Conservation (phyloP, 345 rosid species). For the Eucalyptus decipiens region DNA sequence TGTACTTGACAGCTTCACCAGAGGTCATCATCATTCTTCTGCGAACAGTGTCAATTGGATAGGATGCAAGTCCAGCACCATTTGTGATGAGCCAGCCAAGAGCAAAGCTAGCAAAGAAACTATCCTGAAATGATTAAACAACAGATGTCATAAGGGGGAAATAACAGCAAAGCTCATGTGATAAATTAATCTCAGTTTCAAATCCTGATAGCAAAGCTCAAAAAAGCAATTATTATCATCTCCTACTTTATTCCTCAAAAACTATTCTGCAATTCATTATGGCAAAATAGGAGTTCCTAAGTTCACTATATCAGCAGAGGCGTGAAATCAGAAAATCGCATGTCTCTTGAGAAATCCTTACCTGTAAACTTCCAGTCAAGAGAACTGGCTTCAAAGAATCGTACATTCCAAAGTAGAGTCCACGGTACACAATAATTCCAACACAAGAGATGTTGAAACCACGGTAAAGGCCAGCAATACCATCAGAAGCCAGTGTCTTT, state of each 20-base stretch:
- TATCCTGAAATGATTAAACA: conserved; percentile 10
- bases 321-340: neutral
- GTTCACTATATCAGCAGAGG: neutral
- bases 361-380: conserved; percentile 49
- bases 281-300: neutral
- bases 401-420: conserved; percentile 83
- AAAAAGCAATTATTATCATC: neutral
- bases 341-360: neutral
- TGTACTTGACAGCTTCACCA: conserved; percentile 30
- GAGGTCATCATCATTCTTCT: conserved; percentile 43
- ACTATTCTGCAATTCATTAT: neutral
- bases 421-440: conserved; percentile 82
- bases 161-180: neutral
- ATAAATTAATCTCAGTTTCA: neutral
- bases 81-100: conserved; percentile 26
- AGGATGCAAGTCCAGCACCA: conserved; percentile 26
- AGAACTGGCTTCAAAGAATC: conserved; percentile 90
- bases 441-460: conserved; percentile 86
- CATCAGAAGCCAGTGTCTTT: conserved; percentile 68
- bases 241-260: neutral
- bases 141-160: neutral
- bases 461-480: conserved; percentile 81
- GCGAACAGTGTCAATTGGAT: conserved; percentile 31
- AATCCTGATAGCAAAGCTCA: neutral
- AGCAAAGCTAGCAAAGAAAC: conserved; percentile 26